These are phyloP conservation scores for Saccharomyces hybrid DNA, from an alignment of 1,139 yeast species.

Conservation along the genomic window DNA sequence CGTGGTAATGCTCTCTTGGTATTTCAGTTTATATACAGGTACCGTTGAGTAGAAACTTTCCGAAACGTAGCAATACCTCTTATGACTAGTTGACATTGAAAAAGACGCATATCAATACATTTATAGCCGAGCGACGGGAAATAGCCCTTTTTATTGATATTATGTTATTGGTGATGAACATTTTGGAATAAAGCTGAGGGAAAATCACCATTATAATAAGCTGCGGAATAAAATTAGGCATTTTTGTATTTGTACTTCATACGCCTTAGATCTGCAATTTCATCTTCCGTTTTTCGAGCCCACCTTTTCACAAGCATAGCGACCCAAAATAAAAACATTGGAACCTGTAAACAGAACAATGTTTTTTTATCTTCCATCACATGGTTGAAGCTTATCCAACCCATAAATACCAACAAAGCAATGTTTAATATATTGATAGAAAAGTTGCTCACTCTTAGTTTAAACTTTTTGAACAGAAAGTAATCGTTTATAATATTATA, in stretches of 20 bases:
- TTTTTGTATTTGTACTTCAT: conserved; percentile 29
- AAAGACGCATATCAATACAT: no score
- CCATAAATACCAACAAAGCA: conserved; percentile 17
- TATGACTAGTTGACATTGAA: not conserved
- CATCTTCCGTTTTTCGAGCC: conserved; percentile 19
- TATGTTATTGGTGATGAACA: no score
- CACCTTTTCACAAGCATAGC: conserved; percentile 17
- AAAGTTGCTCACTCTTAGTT: conserved; percentile 15
- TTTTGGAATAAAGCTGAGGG: no score
- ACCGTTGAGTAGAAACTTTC: not conserved
- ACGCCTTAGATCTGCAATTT: conserved; percentile 17
- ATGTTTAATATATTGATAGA: conserved; percentile 19
- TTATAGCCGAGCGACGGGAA: no score
- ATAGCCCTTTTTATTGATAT: no score
- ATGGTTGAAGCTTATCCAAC: conserved; percentile 19
- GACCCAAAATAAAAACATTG: conserved; percentile 20
- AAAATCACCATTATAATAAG: not conserved
- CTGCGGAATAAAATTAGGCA: conserved; percentile 12
- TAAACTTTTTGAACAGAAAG: conserved; percentile 11
- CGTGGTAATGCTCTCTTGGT: not conserved
- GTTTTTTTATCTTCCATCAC: conserved; percentile 7
- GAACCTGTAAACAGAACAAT: conserved; percentile 19
- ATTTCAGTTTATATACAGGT: not conserved
- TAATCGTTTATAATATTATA: conserved; percentile 22
- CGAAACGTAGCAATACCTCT: not conserved